Evolutionary conservation across 2,329 filamentous ascomycete genomes (phyloP), one percentile per base, ranked within the genome.

Genomic region (Elsinoe fawcettii): DNA sequence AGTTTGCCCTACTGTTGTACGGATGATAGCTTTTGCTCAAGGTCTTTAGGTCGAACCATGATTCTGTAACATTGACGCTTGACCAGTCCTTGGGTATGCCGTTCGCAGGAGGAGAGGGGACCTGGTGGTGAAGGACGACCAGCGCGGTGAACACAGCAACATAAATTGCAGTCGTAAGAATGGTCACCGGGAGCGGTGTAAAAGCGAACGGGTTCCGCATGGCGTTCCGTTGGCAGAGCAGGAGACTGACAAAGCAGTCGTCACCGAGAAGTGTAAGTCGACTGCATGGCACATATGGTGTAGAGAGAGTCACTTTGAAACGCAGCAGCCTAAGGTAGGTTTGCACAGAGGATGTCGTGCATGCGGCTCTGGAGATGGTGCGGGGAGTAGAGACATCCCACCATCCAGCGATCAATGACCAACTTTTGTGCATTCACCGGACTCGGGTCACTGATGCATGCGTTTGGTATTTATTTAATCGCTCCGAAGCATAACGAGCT

Each of bases 1-100:
- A 91, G 69, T 96, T 97, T 60, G 82, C 78, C 59, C 79, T 85
- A 63, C 87, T 91, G 73, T 96, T 96, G 75, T 89, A 96, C 0
- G 93, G 92, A 69, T 96, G 93, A 67, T 87, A 93, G 1, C 79
- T 77, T 61, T 78, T 78, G 32, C 87, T 92, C 51, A 99, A 78
- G 57, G 78, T 75, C 60, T 90, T 83, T 30, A 99, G 77, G 68
- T 97, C 91, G 11, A 78, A 73, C 91, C 91, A 97, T 36, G 92
- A 90, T 72, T 95, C 84, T 2, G 85, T 86, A 55, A 97, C 74
- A 66, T 96, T 89, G 66, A 95, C 74, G 16, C 90, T 90, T 3
- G 56, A 44, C 60, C 60, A 62, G 7, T 75, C 67, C 36, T 80
- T 80, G 5, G 73, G 73, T 8, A 72, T 75, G 37, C 79, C 75